Percentiles rank a stretch among this genome's conserved stretches.
Evolutionary conservation across 345 rosid genomes (phyloP).

Genomic region (Eucalyptus polybractea): DNA sequence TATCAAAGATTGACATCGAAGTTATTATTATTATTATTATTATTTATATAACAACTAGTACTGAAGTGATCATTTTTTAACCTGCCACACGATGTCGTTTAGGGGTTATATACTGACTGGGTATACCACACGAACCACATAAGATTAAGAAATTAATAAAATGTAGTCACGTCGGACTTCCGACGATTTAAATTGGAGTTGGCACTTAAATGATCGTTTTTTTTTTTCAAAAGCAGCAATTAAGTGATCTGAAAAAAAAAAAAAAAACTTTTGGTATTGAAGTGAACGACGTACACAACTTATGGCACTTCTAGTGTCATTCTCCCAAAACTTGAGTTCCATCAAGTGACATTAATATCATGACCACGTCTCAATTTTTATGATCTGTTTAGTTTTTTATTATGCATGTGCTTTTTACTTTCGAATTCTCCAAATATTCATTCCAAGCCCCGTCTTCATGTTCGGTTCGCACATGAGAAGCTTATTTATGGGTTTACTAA

Average conservation of each 20-base stretch:
- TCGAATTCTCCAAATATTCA: not conserved
- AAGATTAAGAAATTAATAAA: no score
- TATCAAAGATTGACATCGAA: no score
- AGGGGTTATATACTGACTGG: no score
- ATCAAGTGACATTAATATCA: constrained; percentile 1
- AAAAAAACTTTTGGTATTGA: no score
- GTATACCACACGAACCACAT: fast-evolving
- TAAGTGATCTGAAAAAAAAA: no score
- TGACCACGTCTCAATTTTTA: not conserved
- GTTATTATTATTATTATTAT: fast-evolving
- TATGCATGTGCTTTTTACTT: not conserved
- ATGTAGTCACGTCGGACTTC: fast-evolving
- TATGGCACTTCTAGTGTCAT: no score
- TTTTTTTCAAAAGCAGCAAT: fast-evolving
- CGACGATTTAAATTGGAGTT: no score
- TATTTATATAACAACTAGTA: no score
- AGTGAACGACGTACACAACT: no score
- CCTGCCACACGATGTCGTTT: fast-evolving
- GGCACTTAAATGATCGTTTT: no score
- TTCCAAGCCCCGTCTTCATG: not conserved
- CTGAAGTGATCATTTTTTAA: no score
- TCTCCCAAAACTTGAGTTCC: no score
- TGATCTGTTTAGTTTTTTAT: not conserved
- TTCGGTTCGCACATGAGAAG: not conserved
- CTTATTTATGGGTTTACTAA: not conserved